Percentiles rank a stretch among this genome's conserved stretches.
Conservation (phyloP, 306 rosid species). For the Casuarina cunninghamiana region DNA sequence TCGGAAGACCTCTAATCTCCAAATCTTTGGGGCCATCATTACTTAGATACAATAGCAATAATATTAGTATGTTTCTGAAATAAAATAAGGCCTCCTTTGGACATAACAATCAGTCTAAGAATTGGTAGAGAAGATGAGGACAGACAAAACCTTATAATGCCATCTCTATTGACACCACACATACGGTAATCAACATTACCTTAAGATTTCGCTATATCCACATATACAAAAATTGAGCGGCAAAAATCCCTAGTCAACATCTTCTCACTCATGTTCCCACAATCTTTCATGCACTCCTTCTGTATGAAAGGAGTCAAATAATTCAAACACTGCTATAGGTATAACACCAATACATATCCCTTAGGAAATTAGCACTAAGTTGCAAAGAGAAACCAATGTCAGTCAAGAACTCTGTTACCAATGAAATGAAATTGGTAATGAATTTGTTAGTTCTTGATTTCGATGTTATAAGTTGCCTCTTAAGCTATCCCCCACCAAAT, state of each 20-base stretch:
- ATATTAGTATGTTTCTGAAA: neutral
- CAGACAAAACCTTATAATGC: neutral
- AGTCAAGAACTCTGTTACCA: neutral
- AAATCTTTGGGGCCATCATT: neutral
- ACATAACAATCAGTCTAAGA: neutral
- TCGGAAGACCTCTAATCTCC: neutral
- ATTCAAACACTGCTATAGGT: neutral
- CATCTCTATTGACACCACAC: neutral
- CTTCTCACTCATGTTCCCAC: neutral
- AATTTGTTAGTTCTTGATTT: neutral
- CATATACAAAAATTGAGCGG: neutral
- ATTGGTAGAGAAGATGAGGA: neutral
- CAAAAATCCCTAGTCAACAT: neutral
- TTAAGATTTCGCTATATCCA: neutral
- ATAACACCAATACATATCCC: neutral
- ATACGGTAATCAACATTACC: neutral
- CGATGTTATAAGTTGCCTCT: neutral
- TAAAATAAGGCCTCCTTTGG: neutral
- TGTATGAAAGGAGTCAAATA: neutral
- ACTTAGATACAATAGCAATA: neutral
- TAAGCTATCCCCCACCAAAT: neutral
- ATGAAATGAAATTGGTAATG: neutral
- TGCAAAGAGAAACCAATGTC: neutral
- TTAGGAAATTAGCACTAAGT: neutral
- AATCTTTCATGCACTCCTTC: neutral